Evolutionary conservation across 2,329 filamentous ascomycete genomes (phyloP).

Genomic region (Cercospora citrullina): DNA sequence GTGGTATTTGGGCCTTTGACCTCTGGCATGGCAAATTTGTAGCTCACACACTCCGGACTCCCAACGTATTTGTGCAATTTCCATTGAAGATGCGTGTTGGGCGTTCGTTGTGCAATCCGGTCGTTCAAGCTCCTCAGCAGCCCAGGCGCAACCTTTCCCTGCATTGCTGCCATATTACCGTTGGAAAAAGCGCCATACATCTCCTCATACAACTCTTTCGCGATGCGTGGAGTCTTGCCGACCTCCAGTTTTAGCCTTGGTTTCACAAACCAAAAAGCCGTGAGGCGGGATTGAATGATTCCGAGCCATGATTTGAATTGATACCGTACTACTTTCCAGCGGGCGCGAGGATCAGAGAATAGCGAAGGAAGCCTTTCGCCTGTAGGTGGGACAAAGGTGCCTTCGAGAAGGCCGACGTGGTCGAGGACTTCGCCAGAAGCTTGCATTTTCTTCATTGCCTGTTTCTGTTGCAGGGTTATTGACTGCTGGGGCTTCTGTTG

Average conservation of each 20-base stretch:
- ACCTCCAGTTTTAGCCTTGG: conserved; percentile 32
- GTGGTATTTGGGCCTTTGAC: conserved; percentile 32
- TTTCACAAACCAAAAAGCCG: conserved; percentile 22
- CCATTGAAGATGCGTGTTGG: conserved; percentile 38
- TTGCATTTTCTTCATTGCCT: conserved; percentile 36
- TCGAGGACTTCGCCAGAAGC: conserved; percentile 35
- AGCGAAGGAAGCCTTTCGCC: conserved; percentile 29
- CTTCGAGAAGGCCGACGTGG: conserved; percentile 49
- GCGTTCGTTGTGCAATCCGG: conserved; percentile 39
- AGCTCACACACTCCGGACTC: conserved; percentile 33
- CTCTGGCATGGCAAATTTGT: conserved; percentile 23
- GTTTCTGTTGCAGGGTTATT: conserved; percentile 39
- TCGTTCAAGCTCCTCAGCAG: conserved; percentile 34
- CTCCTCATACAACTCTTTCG: conserved; percentile 44
- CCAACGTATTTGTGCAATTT: conserved; percentile 32
- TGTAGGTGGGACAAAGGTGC: conserved; percentile 37
- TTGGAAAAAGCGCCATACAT: conserved; percentile 52
- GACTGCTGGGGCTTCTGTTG: conserved; percentile 41
- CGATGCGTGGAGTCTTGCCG: conserved; percentile 41
- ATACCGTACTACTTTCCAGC: conserved; percentile 14
- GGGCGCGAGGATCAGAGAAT: conserved; percentile 12
- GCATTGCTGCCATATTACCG: conserved; percentile 38
- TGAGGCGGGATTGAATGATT: conserved; percentile 7
- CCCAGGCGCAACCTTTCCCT: conserved; percentile 28
- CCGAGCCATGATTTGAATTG: conserved; percentile 6